Conservation (phyloP, 192 early-diverging fungal species). For the Coemansia sp. region DNA sequence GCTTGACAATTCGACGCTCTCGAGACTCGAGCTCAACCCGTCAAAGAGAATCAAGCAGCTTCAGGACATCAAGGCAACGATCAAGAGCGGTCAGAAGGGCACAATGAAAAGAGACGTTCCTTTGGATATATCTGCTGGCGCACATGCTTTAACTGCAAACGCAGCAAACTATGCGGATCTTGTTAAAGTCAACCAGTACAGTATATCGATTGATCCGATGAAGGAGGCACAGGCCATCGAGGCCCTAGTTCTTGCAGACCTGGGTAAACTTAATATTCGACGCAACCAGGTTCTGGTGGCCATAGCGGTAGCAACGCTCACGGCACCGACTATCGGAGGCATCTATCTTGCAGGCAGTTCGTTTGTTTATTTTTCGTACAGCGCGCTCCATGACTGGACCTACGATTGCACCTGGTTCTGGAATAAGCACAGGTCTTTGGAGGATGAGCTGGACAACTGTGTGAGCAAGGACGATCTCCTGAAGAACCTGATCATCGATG, state of each 20-base stretch:
- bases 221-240: slow-evolving; percentile 3
- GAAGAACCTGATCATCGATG: slow-evolving; percentile 1
- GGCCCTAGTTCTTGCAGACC: not conserved
- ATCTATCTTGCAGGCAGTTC: slow-evolving; percentile 1
- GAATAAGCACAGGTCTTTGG: slow-evolving; percentile 4
- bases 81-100: not conserved
- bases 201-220: not conserved
- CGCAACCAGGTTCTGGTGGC: not conserved
- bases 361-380: slow-evolving; percentile 3
- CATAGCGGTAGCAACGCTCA: not conserved
- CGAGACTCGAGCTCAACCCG: not conserved
- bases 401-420: slow-evolving; percentile 7
- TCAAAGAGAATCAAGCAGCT: slow-evolving; percentile 1
- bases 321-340: not conserved
- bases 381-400: not conserved
- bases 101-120: not conserved
- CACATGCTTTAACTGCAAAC: not conserved
- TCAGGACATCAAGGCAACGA: not conserved
- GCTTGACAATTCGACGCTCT: not conserved
- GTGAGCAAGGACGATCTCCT: slow-evolving; percentile 1
- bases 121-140: not conserved
- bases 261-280: not conserved
- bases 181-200: slow-evolving; percentile 2
- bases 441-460: not conserved
- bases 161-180: slow-evolving; percentile 2